Percentiles rank a stretch among this genome's conserved stretches.
Conservation (phyloP, 202 grass and related monocot species). For the Alloteropsis angusta region DNA sequence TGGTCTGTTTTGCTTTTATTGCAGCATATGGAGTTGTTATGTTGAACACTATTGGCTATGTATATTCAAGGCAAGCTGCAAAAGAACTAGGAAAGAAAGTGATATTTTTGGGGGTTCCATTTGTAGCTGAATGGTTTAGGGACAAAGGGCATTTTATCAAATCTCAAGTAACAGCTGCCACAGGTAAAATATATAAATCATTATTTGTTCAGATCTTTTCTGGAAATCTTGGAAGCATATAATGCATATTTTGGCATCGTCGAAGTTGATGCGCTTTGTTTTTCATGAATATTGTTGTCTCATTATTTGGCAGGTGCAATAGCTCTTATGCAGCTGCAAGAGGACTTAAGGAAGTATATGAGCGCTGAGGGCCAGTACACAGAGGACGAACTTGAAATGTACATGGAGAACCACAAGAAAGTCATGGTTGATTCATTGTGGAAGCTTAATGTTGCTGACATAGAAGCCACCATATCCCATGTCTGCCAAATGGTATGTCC, state of each 20-base stretch:
- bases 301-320: slow-evolving; percentile 67
- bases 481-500: slow-evolving; percentile 90
- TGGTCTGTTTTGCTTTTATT: slow-evolving; percentile 18
- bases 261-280: slow-evolving; percentile 1
- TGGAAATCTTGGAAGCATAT: not conserved
- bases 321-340: slow-evolving; percentile 92
- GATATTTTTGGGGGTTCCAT: slow-evolving; percentile 91
- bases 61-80: slow-evolving; percentile 97
- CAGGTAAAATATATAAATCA: slow-evolving; percentile 34
- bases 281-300: not conserved
- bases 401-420: slow-evolving; percentile 83
- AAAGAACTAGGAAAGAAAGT: slow-evolving; percentile 97
- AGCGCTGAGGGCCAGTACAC: slow-evolving; percentile 68
- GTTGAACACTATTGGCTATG: slow-evolving; percentile 94
- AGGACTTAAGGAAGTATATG: slow-evolving; percentile 74
- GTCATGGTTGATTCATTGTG: slow-evolving; percentile 95
- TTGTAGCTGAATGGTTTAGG: slow-evolving; percentile 99
- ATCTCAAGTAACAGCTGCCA: slow-evolving; percentile 95
- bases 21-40: slow-evolving; percentile 90
- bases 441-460: slow-evolving; percentile 99
- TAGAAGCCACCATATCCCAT: slow-evolving; percentile 82
- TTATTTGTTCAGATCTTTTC: not conserved
- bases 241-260: not conserved
- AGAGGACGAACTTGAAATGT: slow-evolving; percentile 73
- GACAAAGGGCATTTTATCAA: slow-evolving; percentile 98